Evolutionary conservation across 2,329 filamentous ascomycete species (phyloP).

Genomic region (Dactylonectria estremocensis): DNA sequence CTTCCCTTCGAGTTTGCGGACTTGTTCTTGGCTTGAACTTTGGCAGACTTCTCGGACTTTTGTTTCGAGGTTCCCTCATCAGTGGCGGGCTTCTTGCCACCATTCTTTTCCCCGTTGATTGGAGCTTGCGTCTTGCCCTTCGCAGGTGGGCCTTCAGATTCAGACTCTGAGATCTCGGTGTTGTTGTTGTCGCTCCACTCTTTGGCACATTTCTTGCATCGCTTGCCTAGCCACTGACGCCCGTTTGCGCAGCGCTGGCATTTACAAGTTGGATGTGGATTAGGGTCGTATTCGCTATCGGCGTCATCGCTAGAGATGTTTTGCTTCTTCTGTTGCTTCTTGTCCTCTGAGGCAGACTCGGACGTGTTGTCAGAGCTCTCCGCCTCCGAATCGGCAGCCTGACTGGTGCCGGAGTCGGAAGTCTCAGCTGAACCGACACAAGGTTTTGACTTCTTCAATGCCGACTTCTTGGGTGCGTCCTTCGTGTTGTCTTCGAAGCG

Average conservation of each 20-base stretch:
- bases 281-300: constrained; percentile 50
- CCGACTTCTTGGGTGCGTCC: constrained; percentile 43
- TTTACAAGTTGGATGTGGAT: constrained; percentile 53
- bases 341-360: constrained; percentile 28
- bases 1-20: constrained; percentile 33
- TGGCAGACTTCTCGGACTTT: constrained; percentile 32
- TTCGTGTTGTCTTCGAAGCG: constrained; percentile 57
- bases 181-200: constrained; percentile 21
- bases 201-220: constrained; percentile 40
- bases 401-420: constrained; percentile 38
- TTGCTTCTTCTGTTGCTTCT: constrained; percentile 41
- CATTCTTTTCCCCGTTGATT: constrained; percentile 41
- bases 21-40: constrained; percentile 33
- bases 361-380: constrained; percentile 35
- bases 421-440: constrained; percentile 42
- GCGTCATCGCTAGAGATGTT: constrained; percentile 33
- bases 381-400: constrained; percentile 36
- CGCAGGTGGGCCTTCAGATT: constrained; percentile 34
- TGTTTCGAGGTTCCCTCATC: constrained; percentile 43
- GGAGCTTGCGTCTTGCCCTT: constrained; percentile 39
- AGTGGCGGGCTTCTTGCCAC: constrained; percentile 41
- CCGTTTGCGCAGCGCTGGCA: constrained; percentile 46
- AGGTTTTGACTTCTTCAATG: constrained; percentile 41
- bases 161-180: constrained; percentile 40
- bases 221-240: constrained; percentile 39